These are phyloP conservation scores for Aspergillus sergii DNA, from an alignment of 2,329 filamentous ascomycete species.

Conservation along the genomic window DNA sequence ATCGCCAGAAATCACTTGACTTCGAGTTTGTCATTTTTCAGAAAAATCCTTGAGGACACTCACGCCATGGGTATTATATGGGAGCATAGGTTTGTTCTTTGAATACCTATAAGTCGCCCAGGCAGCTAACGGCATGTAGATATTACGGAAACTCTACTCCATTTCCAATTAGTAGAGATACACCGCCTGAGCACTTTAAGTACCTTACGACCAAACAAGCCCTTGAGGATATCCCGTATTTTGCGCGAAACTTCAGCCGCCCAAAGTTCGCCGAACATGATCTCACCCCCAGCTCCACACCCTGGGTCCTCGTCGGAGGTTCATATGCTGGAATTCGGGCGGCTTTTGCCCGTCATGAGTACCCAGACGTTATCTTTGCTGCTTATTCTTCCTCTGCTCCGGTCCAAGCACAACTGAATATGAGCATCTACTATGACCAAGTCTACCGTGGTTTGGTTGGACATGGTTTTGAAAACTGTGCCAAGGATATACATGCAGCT, in stretches of 20 bases:
- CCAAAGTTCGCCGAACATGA: conserved; percentile 34
- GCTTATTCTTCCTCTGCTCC: conserved; percentile 47
- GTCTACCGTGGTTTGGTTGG: conserved; percentile 51
- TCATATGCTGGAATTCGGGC: conserved; percentile 50
- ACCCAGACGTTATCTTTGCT: conserved; percentile 46
- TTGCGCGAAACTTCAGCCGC: conserved; percentile 45
- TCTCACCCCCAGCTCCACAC: conserved; percentile 43
- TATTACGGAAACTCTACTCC: conserved; percentile 48
- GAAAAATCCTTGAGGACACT: conserved; percentile 36
- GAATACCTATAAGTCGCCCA: not conserved
- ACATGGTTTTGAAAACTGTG: conserved; percentile 55
- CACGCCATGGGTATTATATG: conserved; percentile 44
- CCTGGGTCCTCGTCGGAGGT: conserved; percentile 52
- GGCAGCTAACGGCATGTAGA: conserved; percentile 24
- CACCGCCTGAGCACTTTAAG: conserved; percentile 41
- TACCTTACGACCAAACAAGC: conserved; percentile 49
- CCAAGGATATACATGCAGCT: conserved; percentile 52
- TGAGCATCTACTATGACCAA: conserved; percentile 56
- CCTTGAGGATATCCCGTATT: conserved; percentile 48
- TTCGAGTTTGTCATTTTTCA: conserved; percentile 29
- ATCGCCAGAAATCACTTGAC: conserved; percentile 11
- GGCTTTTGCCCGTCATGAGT: conserved; percentile 47
- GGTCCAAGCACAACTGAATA: conserved; percentile 52
- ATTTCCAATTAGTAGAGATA: conserved; percentile 38
- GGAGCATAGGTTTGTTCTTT: conserved; percentile 44